Conservation (phyloP, 1,284 basidiomycete genomes). For the Heterobasidion irregulare region DNA sequence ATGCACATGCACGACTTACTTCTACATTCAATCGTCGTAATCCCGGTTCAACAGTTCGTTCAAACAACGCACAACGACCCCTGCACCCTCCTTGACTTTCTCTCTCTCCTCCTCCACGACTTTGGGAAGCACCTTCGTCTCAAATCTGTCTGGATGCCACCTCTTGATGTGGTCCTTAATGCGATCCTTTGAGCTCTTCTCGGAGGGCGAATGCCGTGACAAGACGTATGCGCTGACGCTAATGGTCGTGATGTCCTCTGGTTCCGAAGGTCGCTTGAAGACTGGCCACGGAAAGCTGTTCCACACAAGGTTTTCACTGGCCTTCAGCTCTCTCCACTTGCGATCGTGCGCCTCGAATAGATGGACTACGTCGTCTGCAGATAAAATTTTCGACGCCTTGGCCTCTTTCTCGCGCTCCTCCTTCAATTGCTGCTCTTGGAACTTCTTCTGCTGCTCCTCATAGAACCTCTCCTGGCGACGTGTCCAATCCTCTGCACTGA, state of each 20-base stretch:
- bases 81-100: constrained; percentile 31
- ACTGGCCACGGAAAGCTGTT: constrained; percentile 65
- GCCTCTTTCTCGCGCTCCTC: constrained; percentile 26
- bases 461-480: constrained; percentile 49
- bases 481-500: constrained; percentile 42
- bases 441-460: constrained; percentile 48
- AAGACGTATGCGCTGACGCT: constrained; percentile 53
- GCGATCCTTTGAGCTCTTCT: constrained; percentile 46
- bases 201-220: constrained; percentile 40
- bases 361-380: constrained; percentile 42
- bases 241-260: constrained; percentile 49
- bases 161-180: constrained; percentile 50
- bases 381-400: constrained; percentile 35
- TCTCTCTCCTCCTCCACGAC: constrained; percentile 34
- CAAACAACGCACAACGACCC: constrained; percentile 40
- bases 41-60: constrained; percentile 54
- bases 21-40: constrained; percentile 26
- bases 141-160: constrained; percentile 36
- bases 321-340: constrained; percentile 44
- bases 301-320: constrained; percentile 33
- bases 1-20: constrained; percentile 11
- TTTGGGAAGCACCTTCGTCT: constrained; percentile 32
- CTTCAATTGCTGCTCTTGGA: constrained; percentile 48
- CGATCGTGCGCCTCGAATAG: constrained; percentile 49
- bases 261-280: constrained; percentile 40